Percentiles rank a stretch among this genome's conserved stretches.
Conservation (phyloP, 108 stramenopile genomes). For the Cylindrotheca closterium region DNA sequence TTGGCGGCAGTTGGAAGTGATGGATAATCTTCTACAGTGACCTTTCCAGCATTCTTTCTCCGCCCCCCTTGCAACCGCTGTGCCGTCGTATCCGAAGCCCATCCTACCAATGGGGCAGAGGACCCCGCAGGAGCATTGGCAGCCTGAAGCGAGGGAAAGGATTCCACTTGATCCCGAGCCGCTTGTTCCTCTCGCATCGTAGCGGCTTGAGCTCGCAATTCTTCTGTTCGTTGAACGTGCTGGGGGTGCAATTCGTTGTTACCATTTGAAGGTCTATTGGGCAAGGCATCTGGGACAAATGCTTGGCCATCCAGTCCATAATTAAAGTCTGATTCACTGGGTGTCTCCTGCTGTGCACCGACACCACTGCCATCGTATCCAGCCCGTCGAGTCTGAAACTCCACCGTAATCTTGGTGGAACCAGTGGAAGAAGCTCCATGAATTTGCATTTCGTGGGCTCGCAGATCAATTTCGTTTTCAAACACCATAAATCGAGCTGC, state of each 20-base stretch:
- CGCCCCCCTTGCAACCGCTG: slow-evolving; percentile 14
- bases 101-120: slow-evolving; percentile 33
- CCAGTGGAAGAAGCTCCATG: slow-evolving; percentile 63
- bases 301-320: slow-evolving; percentile 83
- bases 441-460: slow-evolving; percentile 61
- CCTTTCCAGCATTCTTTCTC: slow-evolving; percentile 18
- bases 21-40: slow-evolving; percentile 47
- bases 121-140: slow-evolving; percentile 2
- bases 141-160: slow-evolving; percentile 61
- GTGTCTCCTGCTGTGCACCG: slow-evolving; percentile 31
- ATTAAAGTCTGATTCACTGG: slow-evolving; percentile 60
- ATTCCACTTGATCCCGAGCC: slow-evolving; percentile 28
- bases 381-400: slow-evolving; percentile 69
- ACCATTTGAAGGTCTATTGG: slow-evolving; percentile 14
- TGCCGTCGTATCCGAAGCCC: slow-evolving; percentile 32
- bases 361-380: slow-evolving; percentile 34
- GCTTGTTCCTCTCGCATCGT: slow-evolving; percentile 45
- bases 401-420: slow-evolving; percentile 76
- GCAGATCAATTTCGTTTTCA: slow-evolving; percentile 83
- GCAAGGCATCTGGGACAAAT: slow-evolving; percentile 81
- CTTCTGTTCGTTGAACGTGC: slow-evolving; percentile 79
- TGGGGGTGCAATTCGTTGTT: slow-evolving; percentile 50
- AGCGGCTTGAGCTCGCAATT: slow-evolving; percentile 72
- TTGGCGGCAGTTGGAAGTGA: slow-evolving; percentile 23
- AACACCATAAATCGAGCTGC: slow-evolving; percentile 84